Evolutionary conservation across 2,329 filamentous ascomycete species (phyloP), one percentile per base, ranked within the genome.

Genomic region (Ophiosphaerella korrae): DNA sequence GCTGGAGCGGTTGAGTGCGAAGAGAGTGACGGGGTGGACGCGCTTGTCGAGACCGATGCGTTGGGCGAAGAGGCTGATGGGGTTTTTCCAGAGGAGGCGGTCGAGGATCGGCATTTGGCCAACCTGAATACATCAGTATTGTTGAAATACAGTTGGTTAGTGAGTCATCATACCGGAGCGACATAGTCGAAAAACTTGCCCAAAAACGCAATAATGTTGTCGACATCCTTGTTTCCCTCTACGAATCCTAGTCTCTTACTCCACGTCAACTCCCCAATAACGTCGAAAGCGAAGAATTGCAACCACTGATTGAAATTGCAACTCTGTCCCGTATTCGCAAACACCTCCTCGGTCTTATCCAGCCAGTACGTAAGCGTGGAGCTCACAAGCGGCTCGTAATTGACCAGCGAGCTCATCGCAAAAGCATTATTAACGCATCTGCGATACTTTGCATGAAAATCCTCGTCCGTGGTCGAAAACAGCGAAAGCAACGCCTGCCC

Each of bases 221-320:
- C 88, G 11, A 92, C 84, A 55, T 92, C 89, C 65, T 86, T 80
- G 43, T 90, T 87, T 66, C 83, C 81, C 70, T 92, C 88, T 2
- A 92, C 75, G 58, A 92, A 92, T 0, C 89, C 89, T 50, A 91
- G 82, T 0, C 87, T 80, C 68, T 89, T 89, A 68, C 84, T 86
- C 74, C 89, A 92, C 0, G 88, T 91, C 63, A 92, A 83, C 54
- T 89, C 86, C 5, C 88, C 88, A 55, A 91, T 91, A 12, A 92
- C 88, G 66, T 92, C 89, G 63, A 92, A 92, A 0, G 89, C 89
- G 60, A 89, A 92, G 67, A 86, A 92, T 64, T 92, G 89, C 50
- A 92, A 75, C 89, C 89, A 92, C 50, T 80, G 77, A 1, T 84
- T 84, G 48, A 90, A 87, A 64, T 89, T 83, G 63, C 86, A 89